Evolutionary conservation across 352 stramenopile genomes (phyloP).

Genomic region (Phytophthora chlamydospora): DNA sequence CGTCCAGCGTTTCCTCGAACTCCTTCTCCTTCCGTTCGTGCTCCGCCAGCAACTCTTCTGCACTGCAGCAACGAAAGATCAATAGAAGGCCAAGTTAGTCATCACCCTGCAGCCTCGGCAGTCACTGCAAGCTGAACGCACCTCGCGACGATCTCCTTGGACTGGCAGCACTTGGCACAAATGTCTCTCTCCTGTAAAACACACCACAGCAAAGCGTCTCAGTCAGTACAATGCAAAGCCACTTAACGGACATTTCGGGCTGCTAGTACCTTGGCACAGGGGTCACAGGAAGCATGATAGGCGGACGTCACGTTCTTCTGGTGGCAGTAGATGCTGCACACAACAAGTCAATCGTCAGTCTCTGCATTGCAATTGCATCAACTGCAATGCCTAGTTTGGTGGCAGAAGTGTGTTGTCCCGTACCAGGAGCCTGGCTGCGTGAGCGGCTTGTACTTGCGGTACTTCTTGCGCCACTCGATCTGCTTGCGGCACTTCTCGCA

Average conservation of each 20-base stretch:
- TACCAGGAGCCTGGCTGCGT: constrained; percentile 94
- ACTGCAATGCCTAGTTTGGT: not conserved
- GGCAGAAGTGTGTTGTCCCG: constrained; percentile 12
- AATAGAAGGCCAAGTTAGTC: not conserved
- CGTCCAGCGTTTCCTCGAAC: constrained; percentile 58
- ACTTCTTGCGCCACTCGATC: constrained; percentile 99
- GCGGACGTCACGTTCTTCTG: constrained; percentile 92
- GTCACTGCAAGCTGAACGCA: constrained; percentile 24
- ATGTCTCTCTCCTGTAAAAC: constrained; percentile 70
- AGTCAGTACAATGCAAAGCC: constrained; percentile 8
- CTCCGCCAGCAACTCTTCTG: constrained; percentile 58
- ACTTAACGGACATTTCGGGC: not conserved
- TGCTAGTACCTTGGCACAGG: constrained; percentile 80
- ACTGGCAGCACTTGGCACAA: constrained; percentile 89
- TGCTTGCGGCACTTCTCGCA: constrained; percentile 95
- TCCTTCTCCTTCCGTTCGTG: constrained; percentile 56
- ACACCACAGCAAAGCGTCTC: not conserved
- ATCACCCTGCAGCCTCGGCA: constrained; percentile 1
- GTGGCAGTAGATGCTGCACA: constrained; percentile 89
- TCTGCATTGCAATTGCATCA: not conserved
- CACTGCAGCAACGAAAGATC: constrained; percentile 16
- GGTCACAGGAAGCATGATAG: constrained; percentile 95
- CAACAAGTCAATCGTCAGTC: constrained; percentile 7
- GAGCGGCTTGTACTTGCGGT: constrained; percentile 98
- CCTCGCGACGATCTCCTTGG: constrained; percentile 75